phyloP scores from a whole-genome alignment of 2,329 filamentous ascomycete species.

The Venturia carpophila region DNA sequence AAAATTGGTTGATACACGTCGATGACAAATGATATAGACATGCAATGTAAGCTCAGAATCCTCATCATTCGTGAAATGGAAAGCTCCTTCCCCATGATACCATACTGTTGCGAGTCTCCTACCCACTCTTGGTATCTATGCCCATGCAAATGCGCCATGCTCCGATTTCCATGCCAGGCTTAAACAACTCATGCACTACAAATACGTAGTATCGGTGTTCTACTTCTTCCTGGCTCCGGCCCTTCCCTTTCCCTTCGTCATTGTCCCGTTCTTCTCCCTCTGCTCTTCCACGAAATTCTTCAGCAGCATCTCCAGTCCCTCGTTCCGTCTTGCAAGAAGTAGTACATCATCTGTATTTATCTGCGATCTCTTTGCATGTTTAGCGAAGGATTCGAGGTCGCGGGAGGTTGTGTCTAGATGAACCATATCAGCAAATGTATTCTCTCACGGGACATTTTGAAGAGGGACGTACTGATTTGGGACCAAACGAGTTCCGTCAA shows the following conservation, averaged over 20 bases:
- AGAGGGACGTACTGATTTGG: slow-evolving; percentile 62
- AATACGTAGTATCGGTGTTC: neutral
- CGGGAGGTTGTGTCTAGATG: slow-evolving; percentile 36
- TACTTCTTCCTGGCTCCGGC: neutral
- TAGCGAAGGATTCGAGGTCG: slow-evolving; percentile 58
- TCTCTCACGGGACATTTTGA: neutral
- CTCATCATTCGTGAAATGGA: neutral
- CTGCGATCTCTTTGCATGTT: slow-evolving; percentile 72
- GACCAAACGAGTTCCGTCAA: slow-evolving; percentile 81
- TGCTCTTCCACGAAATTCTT: slow-evolving; percentile 55
- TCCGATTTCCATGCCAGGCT: neutral
- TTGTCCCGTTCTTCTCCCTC: slow-evolving; percentile 19
- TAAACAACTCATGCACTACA: neutral
- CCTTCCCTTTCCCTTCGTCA: slow-evolving; percentile 10
- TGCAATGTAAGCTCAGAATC: neutral
- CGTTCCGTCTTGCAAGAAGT: slow-evolving; percentile 77
- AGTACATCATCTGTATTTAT: slow-evolving; percentile 83
- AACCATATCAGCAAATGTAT: slow-evolving; percentile 31
- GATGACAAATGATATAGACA: no score
- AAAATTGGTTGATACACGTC: no score
- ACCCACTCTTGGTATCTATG: neutral
- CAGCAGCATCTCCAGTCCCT: slow-evolving; percentile 71
- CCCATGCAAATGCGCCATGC: neutral
- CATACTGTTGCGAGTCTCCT: no score
- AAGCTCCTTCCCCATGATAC: no score